These are phyloP conservation scores for Linnemannia zychae DNA, from an alignment of 192 early-diverging fungal species.

Conservation along the genomic window DNA sequence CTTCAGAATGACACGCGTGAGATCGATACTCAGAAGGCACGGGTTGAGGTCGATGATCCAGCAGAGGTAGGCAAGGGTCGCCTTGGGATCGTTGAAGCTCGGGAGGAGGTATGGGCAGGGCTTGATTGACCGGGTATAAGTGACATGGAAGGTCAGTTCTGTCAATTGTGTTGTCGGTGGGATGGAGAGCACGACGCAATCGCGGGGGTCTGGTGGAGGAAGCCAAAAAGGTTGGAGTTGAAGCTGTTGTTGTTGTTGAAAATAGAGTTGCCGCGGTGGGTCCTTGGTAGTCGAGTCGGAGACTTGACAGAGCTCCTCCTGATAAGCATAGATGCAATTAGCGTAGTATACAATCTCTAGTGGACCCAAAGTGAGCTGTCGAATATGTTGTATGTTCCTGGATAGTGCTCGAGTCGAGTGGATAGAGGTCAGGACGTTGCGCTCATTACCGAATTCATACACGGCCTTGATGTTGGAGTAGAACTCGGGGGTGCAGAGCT, in stretches of 20 bases:
- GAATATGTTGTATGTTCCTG: neutral
- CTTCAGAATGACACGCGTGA: neutral
- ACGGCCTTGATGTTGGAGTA: neutral
- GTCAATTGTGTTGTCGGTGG: neutral
- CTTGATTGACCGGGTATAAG: too few relatives aligned
- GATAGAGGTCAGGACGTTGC: fast-evolving
- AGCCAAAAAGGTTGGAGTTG: neutral
- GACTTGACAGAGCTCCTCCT: neutral
- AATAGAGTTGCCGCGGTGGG: too few relatives aligned
- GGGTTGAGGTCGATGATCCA: neutral
- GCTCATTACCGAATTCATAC: neutral
- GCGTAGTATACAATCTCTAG: neutral
- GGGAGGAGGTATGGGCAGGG: neutral
- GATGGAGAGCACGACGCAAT: neutral
- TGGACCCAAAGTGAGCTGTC: neutral
- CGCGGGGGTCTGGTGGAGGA: neutral
- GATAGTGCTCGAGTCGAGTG: neutral
- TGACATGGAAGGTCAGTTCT: neutral
- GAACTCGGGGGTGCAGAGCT: neutral
- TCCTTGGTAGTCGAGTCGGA: too few relatives aligned
- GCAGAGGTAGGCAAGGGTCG: neutral
- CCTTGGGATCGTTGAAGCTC: neutral
- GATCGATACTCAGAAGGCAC: neutral
- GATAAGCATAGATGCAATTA: neutral
- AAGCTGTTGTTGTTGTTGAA: too few relatives aligned